Base-by-base conservation (phyloP, 768 basidiomycete species). In the Collybia sp. region DNA sequence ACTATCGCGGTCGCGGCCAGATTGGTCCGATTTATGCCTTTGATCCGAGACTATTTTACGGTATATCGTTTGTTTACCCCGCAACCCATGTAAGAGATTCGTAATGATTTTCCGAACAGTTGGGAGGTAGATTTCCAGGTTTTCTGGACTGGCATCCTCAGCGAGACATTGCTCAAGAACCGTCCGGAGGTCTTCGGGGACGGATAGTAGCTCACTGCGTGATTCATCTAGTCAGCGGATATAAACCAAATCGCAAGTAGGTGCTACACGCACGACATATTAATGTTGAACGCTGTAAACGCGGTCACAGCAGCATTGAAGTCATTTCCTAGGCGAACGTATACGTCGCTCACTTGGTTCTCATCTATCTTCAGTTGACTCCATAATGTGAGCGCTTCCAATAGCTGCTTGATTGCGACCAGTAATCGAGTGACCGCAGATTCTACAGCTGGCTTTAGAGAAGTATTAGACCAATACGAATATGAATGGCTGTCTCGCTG, bases 251-350 rank as follows among this genome's bases (percentile, higher is more conserved):
- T 36, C n/a, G 44, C 38, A 30, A 45, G 34, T 51, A 43, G 19
- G 52, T 52, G 38, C 43, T 2, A 36, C 30, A 78, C 91, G 63
- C 65, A 97, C 95, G 76, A 72, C 88, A 98, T 97, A 50, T 88
- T 82, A 48, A 99, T 94, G 50, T 84, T 82, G 53, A 85, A 92
- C 11, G 77, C 71, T 2, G 78, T 77, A 61, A 99, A 99, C 1
- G 93, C 92, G 44, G 85, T 80, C 33, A 94, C 90, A 9, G 93
- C 93, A 12, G 82, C 79, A 60, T 97, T 97, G 73, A 99, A 98
- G 61, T 96, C 94, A 65, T 98, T 97, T 17, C 96, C 96, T 17
- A 99, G 74, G 45, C 83, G 81, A 44, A 99, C 96, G 65, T 99
- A 99, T 44, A 96, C 89, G 64, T 97, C 92, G 74, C 93, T 96